Evolutionary conservation across 164 flowering plant species (phyloP).

Genomic region (Liquidambar formosana): DNA sequence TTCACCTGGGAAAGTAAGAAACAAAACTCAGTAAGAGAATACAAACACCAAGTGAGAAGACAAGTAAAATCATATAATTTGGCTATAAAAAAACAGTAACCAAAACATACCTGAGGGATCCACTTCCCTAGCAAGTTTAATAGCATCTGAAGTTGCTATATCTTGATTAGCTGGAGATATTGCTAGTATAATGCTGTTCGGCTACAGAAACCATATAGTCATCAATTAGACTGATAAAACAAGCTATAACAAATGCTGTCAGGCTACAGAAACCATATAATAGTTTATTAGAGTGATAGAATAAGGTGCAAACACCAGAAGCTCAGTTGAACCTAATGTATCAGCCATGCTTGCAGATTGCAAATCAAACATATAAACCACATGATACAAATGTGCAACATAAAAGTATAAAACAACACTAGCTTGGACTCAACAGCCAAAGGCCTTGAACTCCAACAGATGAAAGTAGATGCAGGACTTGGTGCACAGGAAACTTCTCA

Average conservation of each 20-base stretch:
- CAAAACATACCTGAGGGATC: conserved; percentile 57
- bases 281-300: not conserved
- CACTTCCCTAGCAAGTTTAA: conserved; percentile 70
- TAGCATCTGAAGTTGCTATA: conserved; percentile 87
- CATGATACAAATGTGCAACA: not conserved
- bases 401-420: not conserved
- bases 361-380: not conserved
- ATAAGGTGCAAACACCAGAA: not conserved
- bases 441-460: not conserved
- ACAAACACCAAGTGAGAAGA: not conserved
- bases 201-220: conserved; percentile 35
- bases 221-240: not conserved
- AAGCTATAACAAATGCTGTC: too few relatives aligned
- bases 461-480: not conserved
- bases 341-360: not conserved
- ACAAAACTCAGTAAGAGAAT: not conserved
- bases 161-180: conserved; percentile 84
- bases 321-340: not conserved
- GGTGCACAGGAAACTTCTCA: not conserved
- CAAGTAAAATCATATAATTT: not conserved
- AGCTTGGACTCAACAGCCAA: not conserved
- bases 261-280: too few relatives aligned
- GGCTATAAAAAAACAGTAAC: not conserved
- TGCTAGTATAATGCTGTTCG: conserved; percentile 67
- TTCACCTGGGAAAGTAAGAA: conserved; percentile 42